Conservation (phyloP, 441 rosid species). For the Syzygium malaccense region DNA sequence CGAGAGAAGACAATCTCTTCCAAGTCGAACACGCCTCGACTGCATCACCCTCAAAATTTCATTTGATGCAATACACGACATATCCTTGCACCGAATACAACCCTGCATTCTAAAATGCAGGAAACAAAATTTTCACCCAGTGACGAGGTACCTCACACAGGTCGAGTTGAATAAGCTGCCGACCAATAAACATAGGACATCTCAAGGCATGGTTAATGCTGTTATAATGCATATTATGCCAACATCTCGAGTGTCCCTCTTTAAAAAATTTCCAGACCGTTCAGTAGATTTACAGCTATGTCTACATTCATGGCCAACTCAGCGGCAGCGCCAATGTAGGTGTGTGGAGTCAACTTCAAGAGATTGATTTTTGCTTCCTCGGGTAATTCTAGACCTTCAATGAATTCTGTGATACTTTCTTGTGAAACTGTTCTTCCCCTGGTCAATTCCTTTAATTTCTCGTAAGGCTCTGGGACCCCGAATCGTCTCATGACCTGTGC, state of each 20-base stretch:
- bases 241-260: not conserved
- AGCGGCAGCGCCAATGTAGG: constrained; percentile 74
- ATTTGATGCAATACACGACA: not conserved
- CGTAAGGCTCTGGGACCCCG: constrained; percentile 90
- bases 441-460: constrained; percentile 87
- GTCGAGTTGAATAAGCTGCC: not conserved
- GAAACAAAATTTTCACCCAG: not conserved
- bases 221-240: not conserved
- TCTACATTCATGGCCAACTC: constrained; percentile 53
- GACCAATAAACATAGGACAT: not conserved
- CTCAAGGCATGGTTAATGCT: not conserved
- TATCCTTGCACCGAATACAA: not conserved
- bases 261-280: constrained; percentile 13
- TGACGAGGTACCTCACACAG: not conserved
- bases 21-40: not conserved
- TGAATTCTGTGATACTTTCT: constrained; percentile 75
- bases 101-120: not conserved
- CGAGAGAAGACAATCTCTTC: not conserved
- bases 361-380: constrained; percentile 55
- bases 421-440: constrained; percentile 79
- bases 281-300: constrained; percentile 27
- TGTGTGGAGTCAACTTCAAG: constrained; percentile 63
- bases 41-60: not conserved
- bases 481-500: constrained; percentile 87
- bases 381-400: constrained; percentile 66